Evolutionary conservation across 163 green algal species (phyloP).

Genomic region (Scenedesmus sp.): DNA sequence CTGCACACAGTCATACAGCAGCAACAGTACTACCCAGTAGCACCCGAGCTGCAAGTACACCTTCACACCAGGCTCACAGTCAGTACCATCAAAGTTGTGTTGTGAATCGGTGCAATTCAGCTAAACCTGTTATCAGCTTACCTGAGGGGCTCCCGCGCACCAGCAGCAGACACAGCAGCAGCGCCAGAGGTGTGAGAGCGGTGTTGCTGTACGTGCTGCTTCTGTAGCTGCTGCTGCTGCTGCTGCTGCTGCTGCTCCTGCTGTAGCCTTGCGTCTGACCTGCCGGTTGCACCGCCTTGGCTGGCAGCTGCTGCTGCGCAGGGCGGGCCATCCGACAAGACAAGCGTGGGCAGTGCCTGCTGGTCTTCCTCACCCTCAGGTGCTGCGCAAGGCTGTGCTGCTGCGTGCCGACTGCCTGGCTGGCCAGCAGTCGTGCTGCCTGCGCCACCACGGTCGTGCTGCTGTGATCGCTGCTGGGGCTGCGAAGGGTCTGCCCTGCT

Average conservation of each 20-base stretch:
- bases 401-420: slow-evolving; percentile 15
- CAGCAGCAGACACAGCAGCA: not conserved
- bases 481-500: not conserved
- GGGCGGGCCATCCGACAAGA: not conserved
- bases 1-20: slow-evolving; percentile 7
- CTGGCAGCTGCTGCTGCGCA: slow-evolving; percentile 4
- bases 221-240: slow-evolving; percentile 3
- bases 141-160: slow-evolving; percentile 2
- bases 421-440: not conserved
- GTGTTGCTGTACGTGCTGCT: not conserved
- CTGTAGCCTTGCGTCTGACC: not conserved
- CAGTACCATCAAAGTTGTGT: no score
- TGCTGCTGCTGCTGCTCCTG: slow-evolving; percentile 16
- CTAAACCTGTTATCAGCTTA: not conserved
- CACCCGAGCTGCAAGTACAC: no score
- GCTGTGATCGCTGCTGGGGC: not conserved
- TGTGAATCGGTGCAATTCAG: no score
- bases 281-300: not conserved
- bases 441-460: not conserved
- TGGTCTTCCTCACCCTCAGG: not conserved
- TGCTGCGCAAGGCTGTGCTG: not conserved
- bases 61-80: no score
- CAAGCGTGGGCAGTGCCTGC: slow-evolving; percentile 19
- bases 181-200: not conserved
- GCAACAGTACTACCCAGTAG: not conserved